Evolutionary conservation across 1,284 basidiomycete genomes (phyloP).

Genomic region (Schizopora paradoxa): DNA sequence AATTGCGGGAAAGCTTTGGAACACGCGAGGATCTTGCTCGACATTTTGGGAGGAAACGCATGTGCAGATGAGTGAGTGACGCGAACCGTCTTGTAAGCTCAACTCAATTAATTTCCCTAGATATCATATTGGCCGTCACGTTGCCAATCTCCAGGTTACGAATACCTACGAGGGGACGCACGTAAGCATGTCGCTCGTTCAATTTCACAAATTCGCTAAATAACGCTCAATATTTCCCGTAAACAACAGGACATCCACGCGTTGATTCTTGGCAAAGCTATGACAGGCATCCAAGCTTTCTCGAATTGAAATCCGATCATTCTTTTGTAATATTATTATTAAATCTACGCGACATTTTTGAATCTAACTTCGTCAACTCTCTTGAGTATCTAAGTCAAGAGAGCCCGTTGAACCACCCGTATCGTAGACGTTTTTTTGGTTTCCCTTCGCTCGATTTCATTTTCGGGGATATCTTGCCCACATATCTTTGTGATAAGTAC

Average conservation of each 20-base stretch:
- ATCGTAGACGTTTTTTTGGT: too few species aligned
- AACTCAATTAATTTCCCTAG: slow-evolving; percentile 29
- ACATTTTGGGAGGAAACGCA: slow-evolving; percentile 90
- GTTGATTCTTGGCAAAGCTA: slow-evolving; percentile 87
- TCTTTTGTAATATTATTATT: too few species aligned
- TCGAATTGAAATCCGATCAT: slow-evolving; percentile 42
- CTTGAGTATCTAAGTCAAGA: too few species aligned
- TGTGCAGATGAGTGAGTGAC: slow-evolving; percentile 81
- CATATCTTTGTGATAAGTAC: too few species aligned
- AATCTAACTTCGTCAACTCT: too few species aligned
- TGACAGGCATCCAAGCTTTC: slow-evolving; percentile 85
- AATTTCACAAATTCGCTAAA: slow-evolving; percentile 1
- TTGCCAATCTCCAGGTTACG: slow-evolving; percentile 85
- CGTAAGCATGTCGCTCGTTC: slow-evolving; percentile 17
- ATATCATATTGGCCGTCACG: slow-evolving; percentile 88
- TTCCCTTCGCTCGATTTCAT: too few species aligned
- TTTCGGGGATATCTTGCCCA: too few species aligned
- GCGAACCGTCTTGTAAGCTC: slow-evolving; percentile 1
- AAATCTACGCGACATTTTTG: too few species aligned
- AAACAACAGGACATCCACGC: slow-evolving; percentile 68
- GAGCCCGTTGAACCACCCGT: too few species aligned
- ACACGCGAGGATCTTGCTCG: slow-evolving; percentile 74
- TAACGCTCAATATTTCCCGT: slow-evolving; percentile 13
- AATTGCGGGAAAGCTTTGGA: slow-evolving; percentile 91
- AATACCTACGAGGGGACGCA: slow-evolving; percentile 85